Conservation (phyloP, 2,329 filamentous ascomycete species). For the Sporothrix globosa region DNA sequence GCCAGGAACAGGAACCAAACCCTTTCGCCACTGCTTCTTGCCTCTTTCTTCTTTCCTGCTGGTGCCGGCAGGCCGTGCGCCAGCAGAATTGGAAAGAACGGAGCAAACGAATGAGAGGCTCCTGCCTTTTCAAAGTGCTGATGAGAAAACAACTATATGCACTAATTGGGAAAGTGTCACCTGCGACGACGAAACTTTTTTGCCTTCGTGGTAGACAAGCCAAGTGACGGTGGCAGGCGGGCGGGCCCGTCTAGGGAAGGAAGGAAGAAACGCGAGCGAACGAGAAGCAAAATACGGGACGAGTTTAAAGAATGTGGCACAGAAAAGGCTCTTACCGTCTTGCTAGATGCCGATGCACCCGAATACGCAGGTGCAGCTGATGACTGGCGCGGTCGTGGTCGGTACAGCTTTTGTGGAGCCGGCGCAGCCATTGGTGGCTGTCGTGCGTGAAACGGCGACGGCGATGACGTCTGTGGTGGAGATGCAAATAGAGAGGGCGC, state of each 20-base stretch:
- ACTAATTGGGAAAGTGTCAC: conserved; percentile 22
- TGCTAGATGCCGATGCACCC: conserved; percentile 20
- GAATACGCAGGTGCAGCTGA: conserved; percentile 22
- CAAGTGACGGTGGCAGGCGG: conserved; percentile 1
- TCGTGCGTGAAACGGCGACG: conserved; percentile 18
- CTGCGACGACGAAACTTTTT: conserved; percentile 21
- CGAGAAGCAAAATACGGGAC: background rate
- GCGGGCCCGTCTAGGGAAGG: conserved; percentile 24
- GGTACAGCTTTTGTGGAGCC: conserved; percentile 9
- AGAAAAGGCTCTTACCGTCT: conserved; percentile 23
- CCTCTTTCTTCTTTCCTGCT: background rate
- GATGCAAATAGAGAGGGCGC: background rate
- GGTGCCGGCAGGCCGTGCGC: background rate
- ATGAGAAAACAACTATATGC: conserved; percentile 10
- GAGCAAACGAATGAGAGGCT: background rate
- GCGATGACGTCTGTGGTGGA: conserved; percentile 11
- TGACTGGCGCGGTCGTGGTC: conserved; percentile 20
- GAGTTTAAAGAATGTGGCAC: background rate
- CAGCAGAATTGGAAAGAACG: conserved; percentile 4
- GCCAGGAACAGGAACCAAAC: conserved; percentile 7
- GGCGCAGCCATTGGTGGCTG: conserved; percentile 9
- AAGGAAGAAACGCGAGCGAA: background rate
- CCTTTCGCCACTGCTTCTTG: background rate
- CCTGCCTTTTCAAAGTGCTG: background rate
- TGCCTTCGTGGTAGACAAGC: background rate